A percentile compares a stretch with the other conserved stretches of the same genome.
phyloP scores from a whole-genome alignment of 192 early-diverging fungal species.

The Haplosporangium gracile region DNA sequence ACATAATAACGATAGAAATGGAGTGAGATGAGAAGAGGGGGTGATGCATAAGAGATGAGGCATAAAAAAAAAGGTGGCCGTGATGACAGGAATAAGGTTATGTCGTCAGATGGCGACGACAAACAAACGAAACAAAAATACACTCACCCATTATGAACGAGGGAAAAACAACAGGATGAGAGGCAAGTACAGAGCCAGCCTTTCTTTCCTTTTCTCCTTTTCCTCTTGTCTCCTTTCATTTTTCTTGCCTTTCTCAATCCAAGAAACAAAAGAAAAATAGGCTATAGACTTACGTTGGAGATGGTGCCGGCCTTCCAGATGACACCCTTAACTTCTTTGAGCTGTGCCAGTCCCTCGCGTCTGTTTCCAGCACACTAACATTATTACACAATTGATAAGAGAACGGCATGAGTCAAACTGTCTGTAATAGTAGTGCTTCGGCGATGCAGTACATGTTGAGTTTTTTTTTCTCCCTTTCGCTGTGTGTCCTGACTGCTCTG shows the following conservation, averaged over 20 bases:
- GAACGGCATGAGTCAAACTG: background rate
- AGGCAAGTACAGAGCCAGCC: background rate
- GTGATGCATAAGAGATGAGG: background rate
- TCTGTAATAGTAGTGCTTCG: no score
- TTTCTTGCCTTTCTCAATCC: background rate
- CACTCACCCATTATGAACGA: background rate
- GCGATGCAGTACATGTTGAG: background rate
- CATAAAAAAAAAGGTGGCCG: background rate
- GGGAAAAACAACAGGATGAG: background rate
- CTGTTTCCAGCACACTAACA: slow-evolving; percentile 86
- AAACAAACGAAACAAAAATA: slow-evolving; percentile 3
- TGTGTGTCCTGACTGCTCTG: background rate
- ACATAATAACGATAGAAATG: background rate
- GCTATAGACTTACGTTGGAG: slow-evolving; percentile 66
- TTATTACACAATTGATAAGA: background rate
- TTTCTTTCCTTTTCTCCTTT: background rate
- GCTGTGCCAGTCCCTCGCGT: slow-evolving; percentile 79
- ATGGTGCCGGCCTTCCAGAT: slow-evolving; percentile 87
- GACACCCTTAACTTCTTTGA: slow-evolving; percentile 83
- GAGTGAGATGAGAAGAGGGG: background rate
- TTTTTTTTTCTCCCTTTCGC: background rate
- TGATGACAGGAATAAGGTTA: slow-evolving; percentile 36
- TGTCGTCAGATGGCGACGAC: slow-evolving; percentile 42
- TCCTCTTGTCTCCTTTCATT: background rate
- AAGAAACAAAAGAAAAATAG: background rate